These are phyloP conservation scores for Graphilbum sp. DNA, from an alignment of 2,329 filamentous ascomycete genomes.

Conservation along the genomic window DNA sequence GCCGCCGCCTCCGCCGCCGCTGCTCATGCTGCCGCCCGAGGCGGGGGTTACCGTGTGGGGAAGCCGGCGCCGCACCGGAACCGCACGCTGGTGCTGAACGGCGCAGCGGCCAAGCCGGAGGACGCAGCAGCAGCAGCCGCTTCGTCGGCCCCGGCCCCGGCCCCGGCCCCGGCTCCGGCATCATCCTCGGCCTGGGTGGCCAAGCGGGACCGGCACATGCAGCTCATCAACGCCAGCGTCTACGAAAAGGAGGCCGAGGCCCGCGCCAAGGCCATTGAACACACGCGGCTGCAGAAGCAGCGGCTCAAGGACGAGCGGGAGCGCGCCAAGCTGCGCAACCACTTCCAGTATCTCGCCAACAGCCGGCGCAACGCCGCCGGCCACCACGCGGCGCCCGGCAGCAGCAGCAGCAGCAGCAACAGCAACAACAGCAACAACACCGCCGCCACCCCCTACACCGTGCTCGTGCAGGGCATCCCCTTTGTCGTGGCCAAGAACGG, in stretches of 20 bases:
- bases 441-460: constrained; percentile 30
- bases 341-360: constrained; percentile 21
- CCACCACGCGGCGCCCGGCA: constrained; percentile 5
- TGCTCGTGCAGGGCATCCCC: constrained; percentile 53
- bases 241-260: constrained; percentile 59
- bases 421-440: constrained; percentile 17
- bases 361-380: constrained; percentile 2
- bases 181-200: constrained; percentile 49
- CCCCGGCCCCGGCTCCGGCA: constrained; percentile 2
- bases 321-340: constrained; percentile 37
- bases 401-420: constrained; percentile 2
- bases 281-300: constrained; percentile 44
- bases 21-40: not conserved
- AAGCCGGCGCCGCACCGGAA: constrained; percentile 24
- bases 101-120: constrained; percentile 4
- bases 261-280: constrained; percentile 54
- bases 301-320: constrained; percentile 38
- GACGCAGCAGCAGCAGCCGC: too few species aligned
- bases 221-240: constrained; percentile 66
- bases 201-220: constrained; percentile 59
- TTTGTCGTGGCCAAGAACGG: constrained; percentile 62
- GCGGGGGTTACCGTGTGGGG: constrained; percentile 19
- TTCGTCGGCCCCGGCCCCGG: too few species aligned
- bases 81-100: constrained; percentile 49
- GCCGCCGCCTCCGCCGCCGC: too few species aligned